Base-by-base conservation (phyloP, 2,329 filamentous ascomycete species). In the Ophiostoma piceae region DNA sequence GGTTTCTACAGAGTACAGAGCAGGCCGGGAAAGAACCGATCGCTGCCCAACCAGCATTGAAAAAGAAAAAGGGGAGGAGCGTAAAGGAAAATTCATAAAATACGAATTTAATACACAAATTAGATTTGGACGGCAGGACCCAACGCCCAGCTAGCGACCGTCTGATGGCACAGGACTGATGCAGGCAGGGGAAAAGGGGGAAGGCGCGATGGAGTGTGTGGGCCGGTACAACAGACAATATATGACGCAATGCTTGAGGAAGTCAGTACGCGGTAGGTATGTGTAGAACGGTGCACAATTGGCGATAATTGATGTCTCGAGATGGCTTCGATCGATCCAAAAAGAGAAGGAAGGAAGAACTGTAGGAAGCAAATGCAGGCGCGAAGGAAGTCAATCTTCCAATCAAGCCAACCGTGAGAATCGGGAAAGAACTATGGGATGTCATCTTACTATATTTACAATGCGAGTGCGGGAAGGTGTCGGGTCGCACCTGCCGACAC, bases 191-290 rank as follows among this genome's bases (percentile, higher is more conserved):
- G 67, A 66, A 70, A 71, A 47, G 67, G 69, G 69, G 71, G 67
- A 66, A 67, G 67, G 69, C 32, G 67, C 60, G 68, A 60, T 47
- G 67, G 51, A 41, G 51, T 47, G 51, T 29, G 41, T 65, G 67
- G 66, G 66, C 14, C n/a, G 26, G n/a, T 57, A 65, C 47, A 67
- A 67, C 64, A 60, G 29, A n/a, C 57, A 68, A 67, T 72, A 69
- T 71, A 71, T 68, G 71, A 71, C 70, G 71, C 69, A 71, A 71
- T 71, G 57, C 57, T 32, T 8, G 4, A 37, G 32, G 1, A 64
- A 64, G 19, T n/a, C 8, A 64, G 12, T 29, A 29, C 26, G 26
- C 26, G 26, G 26, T 64, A 9, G 22, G 29, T 29, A 14, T 11
- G 22, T 8, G 29, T 16, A 64, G 14, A 35, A 35, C 29, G 29